Conservation (phyloP, 495 filamentous ascomycete species). For the Staphylotrichum longicolle region DNA sequence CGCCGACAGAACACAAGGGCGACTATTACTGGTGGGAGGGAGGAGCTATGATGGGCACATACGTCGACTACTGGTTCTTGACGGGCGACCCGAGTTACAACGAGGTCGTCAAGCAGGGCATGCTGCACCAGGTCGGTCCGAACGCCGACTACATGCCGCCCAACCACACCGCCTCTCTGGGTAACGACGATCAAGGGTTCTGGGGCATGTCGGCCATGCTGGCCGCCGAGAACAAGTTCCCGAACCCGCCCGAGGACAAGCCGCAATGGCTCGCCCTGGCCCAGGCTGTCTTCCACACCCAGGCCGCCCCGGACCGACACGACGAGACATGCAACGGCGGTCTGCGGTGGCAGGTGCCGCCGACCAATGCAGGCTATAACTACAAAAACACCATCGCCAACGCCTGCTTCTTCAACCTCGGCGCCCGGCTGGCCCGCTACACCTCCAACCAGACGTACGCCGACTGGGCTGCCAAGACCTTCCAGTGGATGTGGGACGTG, state of each 20-base stretch:
- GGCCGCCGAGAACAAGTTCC: constrained; percentile 70
- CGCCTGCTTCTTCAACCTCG: constrained; percentile 76
- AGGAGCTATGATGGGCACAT: constrained; percentile 51
- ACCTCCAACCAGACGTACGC: constrained; percentile 76
- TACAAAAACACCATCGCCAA: constrained; percentile 75
- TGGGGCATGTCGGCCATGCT: constrained; percentile 78
- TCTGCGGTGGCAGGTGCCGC: constrained; percentile 76
- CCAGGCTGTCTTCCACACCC: constrained; percentile 73
- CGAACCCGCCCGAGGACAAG: constrained; percentile 55
- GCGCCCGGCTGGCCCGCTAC: constrained; percentile 70
- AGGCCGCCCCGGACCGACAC: constrained; percentile 58
- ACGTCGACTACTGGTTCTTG: constrained; percentile 71
- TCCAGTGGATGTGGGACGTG: constrained; percentile 64
- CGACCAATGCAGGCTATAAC: constrained; percentile 71
- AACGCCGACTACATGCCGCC: constrained; percentile 60
- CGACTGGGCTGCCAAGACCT: constrained; percentile 70
- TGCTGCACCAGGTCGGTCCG: constrained; percentile 62
- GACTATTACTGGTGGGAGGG: constrained; percentile 60
- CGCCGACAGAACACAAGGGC: constrained; percentile 45
- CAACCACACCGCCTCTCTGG: constrained; percentile 70
- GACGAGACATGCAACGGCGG: constrained; percentile 65
- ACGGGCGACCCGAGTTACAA: constrained; percentile 68
- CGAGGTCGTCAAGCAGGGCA: constrained; percentile 52
- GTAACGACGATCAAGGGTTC: constrained; percentile 82
- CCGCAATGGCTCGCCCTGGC: constrained; percentile 73